Evolutionary conservation across 805 yeast genomes (phyloP).

Genomic region (Starmerella asiatica): DNA sequence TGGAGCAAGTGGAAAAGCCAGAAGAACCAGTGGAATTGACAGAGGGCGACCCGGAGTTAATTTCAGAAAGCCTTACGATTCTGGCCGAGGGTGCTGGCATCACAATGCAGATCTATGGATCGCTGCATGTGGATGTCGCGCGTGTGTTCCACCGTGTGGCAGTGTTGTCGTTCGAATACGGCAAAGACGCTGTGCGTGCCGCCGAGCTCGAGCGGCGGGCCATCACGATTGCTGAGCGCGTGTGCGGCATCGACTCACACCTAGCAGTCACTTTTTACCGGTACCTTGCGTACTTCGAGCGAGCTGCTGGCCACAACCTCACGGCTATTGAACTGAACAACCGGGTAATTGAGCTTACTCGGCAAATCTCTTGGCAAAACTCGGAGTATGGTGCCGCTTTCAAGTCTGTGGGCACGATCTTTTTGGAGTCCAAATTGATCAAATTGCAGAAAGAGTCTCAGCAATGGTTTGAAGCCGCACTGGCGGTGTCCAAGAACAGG

Average conservation of each 20-base stretch:
- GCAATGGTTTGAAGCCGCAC: slow-evolving; percentile 41
- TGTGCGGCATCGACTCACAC: slow-evolving; percentile 64
- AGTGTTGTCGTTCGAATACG: slow-evolving; percentile 44
- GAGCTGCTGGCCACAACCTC: slow-evolving; percentile 41
- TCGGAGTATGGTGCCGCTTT: slow-evolving; percentile 56
- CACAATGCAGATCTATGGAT: slow-evolving; percentile 73
- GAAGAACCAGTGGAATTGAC: too few species aligned
- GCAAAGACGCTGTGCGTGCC: slow-evolving; percentile 46
- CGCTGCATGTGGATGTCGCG: slow-evolving; percentile 66
- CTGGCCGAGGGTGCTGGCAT: slow-evolving; percentile 57
- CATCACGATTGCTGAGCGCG: slow-evolving; percentile 61
- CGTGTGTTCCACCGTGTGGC: slow-evolving; percentile 53
- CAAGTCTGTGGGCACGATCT: slow-evolving; percentile 46
- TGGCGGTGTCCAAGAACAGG: slow-evolving; percentile 41
- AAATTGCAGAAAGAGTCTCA: slow-evolving; percentile 33
- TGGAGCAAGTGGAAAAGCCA: too few species aligned
- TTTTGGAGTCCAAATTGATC: slow-evolving; percentile 28
- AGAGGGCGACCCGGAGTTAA: too few species aligned
- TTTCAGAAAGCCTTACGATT: slow-evolving; percentile 39
- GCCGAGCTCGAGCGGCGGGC: slow-evolving; percentile 54
- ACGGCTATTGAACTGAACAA: slow-evolving; percentile 51
- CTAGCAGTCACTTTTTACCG: slow-evolving; percentile 59
- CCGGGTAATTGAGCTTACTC: slow-evolving; percentile 49
- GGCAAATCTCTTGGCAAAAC: slow-evolving; percentile 45
- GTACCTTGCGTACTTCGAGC: slow-evolving; percentile 63